Conservation (phyloP, 1,284 basidiomycete species). For the Phenoliferia sp. region DNA sequence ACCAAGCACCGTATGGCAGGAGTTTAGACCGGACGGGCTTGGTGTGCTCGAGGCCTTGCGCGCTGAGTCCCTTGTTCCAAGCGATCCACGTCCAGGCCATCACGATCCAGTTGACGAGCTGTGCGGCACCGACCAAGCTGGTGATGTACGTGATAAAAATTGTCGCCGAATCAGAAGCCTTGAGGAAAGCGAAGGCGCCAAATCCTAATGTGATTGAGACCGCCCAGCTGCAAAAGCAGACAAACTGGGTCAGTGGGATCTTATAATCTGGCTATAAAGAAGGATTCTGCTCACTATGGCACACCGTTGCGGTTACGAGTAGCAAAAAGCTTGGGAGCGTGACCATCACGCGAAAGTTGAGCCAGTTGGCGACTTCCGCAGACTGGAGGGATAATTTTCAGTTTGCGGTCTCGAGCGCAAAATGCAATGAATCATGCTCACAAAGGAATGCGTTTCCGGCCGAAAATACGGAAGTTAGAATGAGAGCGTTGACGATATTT, state of each 20-base stretch:
- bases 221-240: too few species aligned
- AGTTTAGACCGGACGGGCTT: background rate
- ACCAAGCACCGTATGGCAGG: constrained; percentile 25
- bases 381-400: too few species aligned
- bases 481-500: constrained; percentile 26
- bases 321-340: constrained; percentile 32
- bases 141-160: constrained; percentile 1
- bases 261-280: too few species aligned
- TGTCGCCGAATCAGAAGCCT: background rate
- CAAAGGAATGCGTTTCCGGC: constrained; percentile 32
- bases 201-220: background rate
- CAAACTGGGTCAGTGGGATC: too few species aligned
- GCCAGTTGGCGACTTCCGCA: constrained; percentile 28
- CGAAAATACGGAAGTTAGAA: constrained; percentile 26
- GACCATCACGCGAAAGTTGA: constrained; percentile 29
- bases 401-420: too few species aligned
- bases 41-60: constrained; percentile 6
- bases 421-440: too few species aligned
- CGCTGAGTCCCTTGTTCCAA: constrained; percentile 25
- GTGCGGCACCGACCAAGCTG: background rate
- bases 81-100: constrained; percentile 22
- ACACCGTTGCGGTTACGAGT: constrained; percentile 35
- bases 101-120: constrained; percentile 8
- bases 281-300: too few species aligned
- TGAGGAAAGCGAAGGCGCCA: background rate